These are phyloP conservation scores for Colletotrichum liaoningense DNA, from an alignment of 2,329 filamentous ascomycete genomes.

Conservation along the genomic window DNA sequence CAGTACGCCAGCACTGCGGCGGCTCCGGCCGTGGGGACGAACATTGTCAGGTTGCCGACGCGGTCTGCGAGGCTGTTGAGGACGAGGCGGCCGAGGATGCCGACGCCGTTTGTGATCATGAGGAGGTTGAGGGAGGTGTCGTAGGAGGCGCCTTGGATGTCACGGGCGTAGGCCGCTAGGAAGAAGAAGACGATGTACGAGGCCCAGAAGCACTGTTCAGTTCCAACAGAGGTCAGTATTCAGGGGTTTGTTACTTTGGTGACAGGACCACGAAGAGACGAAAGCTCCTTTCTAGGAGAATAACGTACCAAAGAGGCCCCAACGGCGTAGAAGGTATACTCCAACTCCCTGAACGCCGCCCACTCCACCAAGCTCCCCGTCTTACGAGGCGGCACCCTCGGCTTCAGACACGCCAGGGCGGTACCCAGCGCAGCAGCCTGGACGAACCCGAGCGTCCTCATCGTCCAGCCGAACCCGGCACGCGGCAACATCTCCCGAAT, in stretches of 20 bases:
- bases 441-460: constrained; percentile 71
- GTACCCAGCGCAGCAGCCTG: constrained; percentile 79
- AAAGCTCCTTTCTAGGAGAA: too few relatives aligned
- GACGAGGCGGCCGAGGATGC: constrained; percentile 50
- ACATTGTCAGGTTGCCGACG: constrained; percentile 51
- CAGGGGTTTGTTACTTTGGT: not conserved
- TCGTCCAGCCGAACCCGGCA: constrained; percentile 69
- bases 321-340: constrained; percentile 47
- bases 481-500: constrained; percentile 63
- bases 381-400: constrained; percentile 39
- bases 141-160: constrained; percentile 44
- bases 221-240: not conserved
- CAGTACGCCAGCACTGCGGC: constrained; percentile 59
- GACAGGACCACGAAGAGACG: constrained; percentile 40
- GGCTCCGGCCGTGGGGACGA: constrained; percentile 57
- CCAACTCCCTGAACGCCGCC: constrained; percentile 47
- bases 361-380: constrained; percentile 57
- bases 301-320: constrained; percentile 46
- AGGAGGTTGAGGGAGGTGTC: constrained; percentile 48
- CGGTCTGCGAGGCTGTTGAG: constrained; percentile 49
- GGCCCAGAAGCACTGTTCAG: not conserved
- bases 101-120: constrained; percentile 54
- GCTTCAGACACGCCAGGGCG: constrained; percentile 49
- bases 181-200: not conserved
- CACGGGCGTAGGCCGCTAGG: constrained; percentile 33